Conservation (phyloP, 345 rosid species). For the Diplotaxis tenuifolia region DNA sequence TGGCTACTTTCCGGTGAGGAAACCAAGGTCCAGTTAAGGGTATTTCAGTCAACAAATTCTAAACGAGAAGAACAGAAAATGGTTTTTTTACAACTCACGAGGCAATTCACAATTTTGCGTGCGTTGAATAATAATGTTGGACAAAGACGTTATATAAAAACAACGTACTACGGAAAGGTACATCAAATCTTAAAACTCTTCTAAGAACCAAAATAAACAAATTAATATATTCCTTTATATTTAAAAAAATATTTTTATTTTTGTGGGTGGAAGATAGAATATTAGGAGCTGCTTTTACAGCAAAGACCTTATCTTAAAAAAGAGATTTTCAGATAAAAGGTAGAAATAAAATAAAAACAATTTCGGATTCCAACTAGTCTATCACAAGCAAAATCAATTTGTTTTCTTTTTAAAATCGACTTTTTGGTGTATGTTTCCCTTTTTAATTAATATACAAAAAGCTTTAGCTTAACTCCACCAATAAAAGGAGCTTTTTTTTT, state of each 20-base stretch:
- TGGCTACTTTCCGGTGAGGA: constrained; percentile 39
- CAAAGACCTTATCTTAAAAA: constrained; percentile 15
- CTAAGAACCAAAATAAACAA: not conserved
- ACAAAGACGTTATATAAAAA: constrained; percentile 8
- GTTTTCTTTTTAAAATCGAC: not conserved
- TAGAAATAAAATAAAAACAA: not conserved
- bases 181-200: constrained; percentile 9
- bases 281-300: constrained; percentile 11
- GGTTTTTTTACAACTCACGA: constrained; percentile 9
- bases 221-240: not conserved
- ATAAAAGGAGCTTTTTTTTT: constrained; percentile 16
- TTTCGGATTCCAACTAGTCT: no score
- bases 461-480: constrained; percentile 35
- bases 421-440: not conserved
- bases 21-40: constrained; percentile 35
- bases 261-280: constrained; percentile 16
- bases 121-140: not conserved
- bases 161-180: constrained; percentile 43
- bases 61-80: not conserved
- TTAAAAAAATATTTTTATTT: constrained; percentile 4
- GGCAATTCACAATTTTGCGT: constrained; percentile 13
- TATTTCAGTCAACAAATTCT: constrained; percentile 16
- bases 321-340: not conserved
- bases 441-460: constrained; percentile 6
- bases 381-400: constrained; percentile 26